Conservation (phyloP, 208 protist species). For the Kentomonas sorsogonicus region DNA sequence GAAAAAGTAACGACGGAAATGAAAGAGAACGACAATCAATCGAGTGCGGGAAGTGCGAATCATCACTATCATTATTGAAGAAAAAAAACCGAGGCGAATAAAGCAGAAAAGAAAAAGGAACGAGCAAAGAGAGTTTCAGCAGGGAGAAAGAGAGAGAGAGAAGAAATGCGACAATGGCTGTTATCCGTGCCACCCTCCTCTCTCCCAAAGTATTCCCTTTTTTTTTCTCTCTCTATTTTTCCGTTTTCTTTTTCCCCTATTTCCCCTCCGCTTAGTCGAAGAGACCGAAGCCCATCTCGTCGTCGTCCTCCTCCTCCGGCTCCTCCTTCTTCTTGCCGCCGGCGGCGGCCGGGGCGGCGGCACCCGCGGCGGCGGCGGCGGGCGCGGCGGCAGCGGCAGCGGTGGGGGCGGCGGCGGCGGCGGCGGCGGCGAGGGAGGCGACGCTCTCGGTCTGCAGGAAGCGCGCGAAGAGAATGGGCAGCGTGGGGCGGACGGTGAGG, state of each 20-base stretch:
- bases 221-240: conserved; percentile 5
- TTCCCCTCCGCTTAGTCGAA: conserved; percentile 41
- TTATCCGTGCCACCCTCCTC: background rate
- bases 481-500: conserved; percentile 56
- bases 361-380: conserved; percentile 20
- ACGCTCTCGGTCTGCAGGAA: conserved; percentile 82
- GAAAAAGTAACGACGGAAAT: background rate
- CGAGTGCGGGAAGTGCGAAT: no score
- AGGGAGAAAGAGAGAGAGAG: conserved; percentile 12
- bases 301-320: conserved; percentile 59
- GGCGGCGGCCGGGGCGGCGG: conserved; percentile 17
- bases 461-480: conserved; percentile 77
- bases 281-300: conserved; percentile 77
- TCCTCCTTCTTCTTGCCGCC: conserved; percentile 10
- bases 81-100: conserved; percentile 6
- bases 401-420: conserved; percentile 34
- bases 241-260: conserved; percentile 4
- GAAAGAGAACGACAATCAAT: background rate
- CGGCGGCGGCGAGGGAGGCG: conserved; percentile 54
- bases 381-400: conserved; percentile 32
- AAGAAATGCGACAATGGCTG: conserved; percentile 7
- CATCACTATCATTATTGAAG: no score
- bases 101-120: conserved; percentile 16
- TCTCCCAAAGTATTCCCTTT: background rate
- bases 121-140: background rate